A percentile compares a stretch with the other conserved stretches of the same genome.
Evolutionary conservation across 768 basidiomycete genomes (phyloP).

Genomic region (Boletus edulis): DNA sequence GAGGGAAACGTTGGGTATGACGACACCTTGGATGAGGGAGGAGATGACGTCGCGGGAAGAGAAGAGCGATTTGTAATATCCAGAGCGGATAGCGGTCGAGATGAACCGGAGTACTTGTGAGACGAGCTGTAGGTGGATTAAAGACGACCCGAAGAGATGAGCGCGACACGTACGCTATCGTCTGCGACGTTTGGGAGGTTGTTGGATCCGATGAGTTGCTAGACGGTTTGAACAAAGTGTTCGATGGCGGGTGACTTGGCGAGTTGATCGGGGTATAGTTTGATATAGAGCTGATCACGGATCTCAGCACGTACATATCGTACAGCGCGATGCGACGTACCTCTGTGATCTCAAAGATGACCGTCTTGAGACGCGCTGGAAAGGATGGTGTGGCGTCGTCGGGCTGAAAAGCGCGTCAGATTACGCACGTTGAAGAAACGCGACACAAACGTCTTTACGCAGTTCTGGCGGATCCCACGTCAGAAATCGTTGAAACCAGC

Average conservation of each 20-base stretch:
- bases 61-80: slow-evolving; percentile 78
- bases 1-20: slow-evolving; percentile 89
- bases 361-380: slow-evolving; percentile 87
- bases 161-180: slow-evolving; percentile 56
- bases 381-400: slow-evolving; percentile 83
- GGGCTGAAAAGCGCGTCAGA: slow-evolving; percentile 39
- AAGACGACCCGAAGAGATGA: not conserved
- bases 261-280: slow-evolving; percentile 79
- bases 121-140: slow-evolving; percentile 56
- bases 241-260: slow-evolving; percentile 60
- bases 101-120: slow-evolving; percentile 90
- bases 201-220: slow-evolving; percentile 75
- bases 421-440: not conserved
- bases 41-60: slow-evolving; percentile 79
- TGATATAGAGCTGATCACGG: slow-evolving; percentile 62
- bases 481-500: slow-evolving; percentile 80
- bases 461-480: slow-evolving; percentile 73
- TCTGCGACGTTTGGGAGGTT: slow-evolving; percentile 68
- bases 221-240: slow-evolving; percentile 83
- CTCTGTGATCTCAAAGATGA: slow-evolving; percentile 89
- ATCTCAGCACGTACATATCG: not conserved
- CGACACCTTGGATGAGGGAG: slow-evolving; percentile 82
- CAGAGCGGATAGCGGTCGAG: slow-evolving; percentile 87
- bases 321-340: slow-evolving; percentile 35
- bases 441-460: slow-evolving; percentile 54